Base-by-base conservation (phyloP, 2,329 filamentous ascomycete genomes). In the Emmonsiellopsis sp. region DNA sequence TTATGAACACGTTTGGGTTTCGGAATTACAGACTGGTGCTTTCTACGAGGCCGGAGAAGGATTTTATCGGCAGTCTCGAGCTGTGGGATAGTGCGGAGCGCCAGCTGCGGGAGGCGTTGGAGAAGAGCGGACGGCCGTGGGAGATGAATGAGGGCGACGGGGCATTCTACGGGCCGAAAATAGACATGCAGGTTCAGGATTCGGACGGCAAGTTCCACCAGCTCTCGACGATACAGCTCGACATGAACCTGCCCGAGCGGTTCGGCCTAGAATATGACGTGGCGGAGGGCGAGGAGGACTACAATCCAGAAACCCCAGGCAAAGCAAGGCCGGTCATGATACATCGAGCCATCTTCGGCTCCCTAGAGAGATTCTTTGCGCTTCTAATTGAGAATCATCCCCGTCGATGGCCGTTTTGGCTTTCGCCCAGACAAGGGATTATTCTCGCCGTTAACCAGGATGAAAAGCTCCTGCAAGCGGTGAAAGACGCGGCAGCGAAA, bases 141-240 rank as follows among this genome's bases (percentile, higher is more conserved):
- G 79, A 78, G 2, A 60, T 92, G 54, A 92, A 90, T 57, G 79
- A 85, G 61, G 88, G 88, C 9, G 89, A 94, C 56, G 89, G 90
- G 11, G 89, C 89, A 3, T 95, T 95, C 64, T 95, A 95, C 63
- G 89, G 90, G 0, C 89, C 90, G 34, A 95, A 95, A 72, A 95
- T 95, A 58, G 89, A 95, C 64, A 87, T 95, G 44, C 82, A 94
- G 40, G 71, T 95, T 45, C 82, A 80, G 56, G 89, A 94, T 64
- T 84, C 85, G 1, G 81, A 88, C 62, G 88, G 87, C 6, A 94
- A 92, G 65, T 87, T 90, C 62, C 89, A 94, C 65, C 89, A 95
- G 66, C 88, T 90, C 2, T 90, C 88, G 2, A 94, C 89, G 0
- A 85, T 95, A 49, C 89, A 95, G 72, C 80, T 95, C 32, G 89